Evolutionary conservation across 1,284 basidiomycete species (phyloP), one percentile per base, ranked within the genome.

Genomic region (Ustilago sp.): DNA sequence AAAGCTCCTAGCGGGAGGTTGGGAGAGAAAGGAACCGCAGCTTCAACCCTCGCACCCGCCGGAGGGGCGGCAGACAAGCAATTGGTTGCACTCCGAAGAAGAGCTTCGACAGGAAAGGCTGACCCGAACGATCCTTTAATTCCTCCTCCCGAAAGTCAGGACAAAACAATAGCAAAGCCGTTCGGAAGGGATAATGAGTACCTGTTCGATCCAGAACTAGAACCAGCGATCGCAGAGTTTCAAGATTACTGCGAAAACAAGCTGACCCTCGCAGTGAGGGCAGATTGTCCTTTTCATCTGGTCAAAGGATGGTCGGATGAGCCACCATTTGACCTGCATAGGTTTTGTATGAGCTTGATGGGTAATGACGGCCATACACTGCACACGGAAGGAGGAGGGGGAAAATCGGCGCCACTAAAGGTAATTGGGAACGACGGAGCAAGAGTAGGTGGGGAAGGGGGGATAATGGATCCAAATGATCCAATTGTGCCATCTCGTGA

Each of bases 201-300:
- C 13, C 13, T 43, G 3, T 28, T 36, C 13, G 73, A 75, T 23
- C 45, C 67, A 0, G 65, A 60, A 31, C 65, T 76, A 15, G 39
- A 63, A 56, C 55, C 55, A 0, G 74, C 74, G 1, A 61, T 76
- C 13, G 35, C 41, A 1, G 74, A 76, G n/a, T 76, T 76, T 43
- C 68, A 71, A 53, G 74, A 76, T 52, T 76, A 55, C 51, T 76
- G 74, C 68, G 74, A 76, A 32, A 76, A 76, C 55, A 76, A 76
- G 53, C 38, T 76, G 19, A 72, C 74, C 0, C 56, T 76, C 1
- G 74, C 74, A 0, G 74, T 76, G 1, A 61, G 74, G 1, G 74
- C 74, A 31, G 74, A 76, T 43, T 76, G 74, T 28, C 74, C 74
- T 3, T 35, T 76, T 1, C 68, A 72, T 59, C 28, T 70, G 11